A percentile compares a stretch with the other conserved stretches of the same genome.
These are phyloP conservation scores for Salisapilia sapeloensis DNA, from an alignment of 352 stramenopile species.

Conservation along the genomic window DNA sequence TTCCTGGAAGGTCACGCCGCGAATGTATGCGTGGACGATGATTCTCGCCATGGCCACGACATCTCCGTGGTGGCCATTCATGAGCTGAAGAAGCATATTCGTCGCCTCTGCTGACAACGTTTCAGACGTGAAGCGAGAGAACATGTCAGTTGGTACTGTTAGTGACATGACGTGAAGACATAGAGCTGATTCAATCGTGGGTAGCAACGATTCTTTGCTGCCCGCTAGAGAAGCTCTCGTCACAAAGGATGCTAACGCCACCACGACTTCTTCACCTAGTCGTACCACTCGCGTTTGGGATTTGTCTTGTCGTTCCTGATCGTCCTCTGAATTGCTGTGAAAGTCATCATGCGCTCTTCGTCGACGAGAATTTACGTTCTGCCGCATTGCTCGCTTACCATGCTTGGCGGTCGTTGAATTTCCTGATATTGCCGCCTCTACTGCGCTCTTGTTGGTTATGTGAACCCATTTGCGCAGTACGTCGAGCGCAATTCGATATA, in stretches of 20 bases:
- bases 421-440: constrained; percentile 1
- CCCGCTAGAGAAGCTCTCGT: constrained; percentile 34
- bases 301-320: constrained; percentile 7
- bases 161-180: constrained; percentile 15
- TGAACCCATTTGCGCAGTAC: constrained; percentile 62
- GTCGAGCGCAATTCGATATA: constrained; percentile 69
- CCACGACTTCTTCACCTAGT: constrained; percentile 30
- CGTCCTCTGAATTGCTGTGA: too few species aligned
- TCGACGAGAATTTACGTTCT: too few species aligned
- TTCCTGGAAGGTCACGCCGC: constrained; percentile 51
- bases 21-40: constrained; percentile 57
- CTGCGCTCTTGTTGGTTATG: constrained; percentile 1
- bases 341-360: too few species aligned
- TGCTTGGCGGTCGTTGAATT: constrained; percentile 1
- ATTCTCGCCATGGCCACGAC: constrained; percentile 27
- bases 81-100: constrained; percentile 3
- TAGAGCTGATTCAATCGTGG: constrained; percentile 48
- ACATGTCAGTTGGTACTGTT: neutral
- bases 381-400: too few species aligned
- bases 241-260: constrained; percentile 41
- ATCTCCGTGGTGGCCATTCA: constrained; percentile 37
- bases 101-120: neutral
- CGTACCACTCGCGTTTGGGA: constrained; percentile 7
- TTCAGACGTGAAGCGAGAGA: neutral
- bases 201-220: constrained; percentile 54